Percentiles rank a stretch among this genome's conserved stretches.
These are phyloP conservation scores for Brasenia schreberi DNA, from an alignment of 164 flowering plant species.

Conservation along the genomic window DNA sequence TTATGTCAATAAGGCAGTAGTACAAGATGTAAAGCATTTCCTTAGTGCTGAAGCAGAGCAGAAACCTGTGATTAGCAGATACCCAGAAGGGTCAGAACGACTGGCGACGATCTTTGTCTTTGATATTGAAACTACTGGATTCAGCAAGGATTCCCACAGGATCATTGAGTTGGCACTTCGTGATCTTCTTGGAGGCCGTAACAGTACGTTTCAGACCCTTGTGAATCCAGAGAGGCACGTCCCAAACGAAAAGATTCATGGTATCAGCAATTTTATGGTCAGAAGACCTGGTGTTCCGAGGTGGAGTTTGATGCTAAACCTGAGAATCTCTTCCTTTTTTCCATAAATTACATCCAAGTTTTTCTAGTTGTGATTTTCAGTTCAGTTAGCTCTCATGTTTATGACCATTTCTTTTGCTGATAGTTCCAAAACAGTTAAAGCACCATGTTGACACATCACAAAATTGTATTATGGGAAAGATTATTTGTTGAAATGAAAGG, in stretches of 20 bases:
- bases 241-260: constrained; percentile 52
- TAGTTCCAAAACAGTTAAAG: too few species aligned
- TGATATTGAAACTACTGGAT: constrained; percentile 89
- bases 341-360: too few species aligned
- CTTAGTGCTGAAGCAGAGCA: constrained; percentile 24
- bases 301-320: constrained; percentile 14
- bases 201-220: constrained; percentile 80
- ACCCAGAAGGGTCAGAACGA: constrained; percentile 13
- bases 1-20: constrained; percentile 17
- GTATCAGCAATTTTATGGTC: constrained; percentile 67
- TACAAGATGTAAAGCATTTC: constrained; percentile 16
- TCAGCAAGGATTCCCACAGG: constrained; percentile 40
- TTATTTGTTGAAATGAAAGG: too few species aligned
- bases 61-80: constrained; percentile 20
- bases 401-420: too few species aligned
- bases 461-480: too few species aligned
- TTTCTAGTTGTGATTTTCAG: too few species aligned
- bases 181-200: constrained; percentile 72
- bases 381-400: too few species aligned
- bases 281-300: constrained; percentile 66
- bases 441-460: too few species aligned
- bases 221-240: constrained; percentile 61
- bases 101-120: constrained; percentile 47
- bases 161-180: constrained; percentile 78
- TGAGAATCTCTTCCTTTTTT: too few species aligned